Evolutionary conservation across 176 grass and related monocot genomes (phyloP), one percentile per base, ranked within the genome.

Genomic region (Paspalum notatum): DNA sequence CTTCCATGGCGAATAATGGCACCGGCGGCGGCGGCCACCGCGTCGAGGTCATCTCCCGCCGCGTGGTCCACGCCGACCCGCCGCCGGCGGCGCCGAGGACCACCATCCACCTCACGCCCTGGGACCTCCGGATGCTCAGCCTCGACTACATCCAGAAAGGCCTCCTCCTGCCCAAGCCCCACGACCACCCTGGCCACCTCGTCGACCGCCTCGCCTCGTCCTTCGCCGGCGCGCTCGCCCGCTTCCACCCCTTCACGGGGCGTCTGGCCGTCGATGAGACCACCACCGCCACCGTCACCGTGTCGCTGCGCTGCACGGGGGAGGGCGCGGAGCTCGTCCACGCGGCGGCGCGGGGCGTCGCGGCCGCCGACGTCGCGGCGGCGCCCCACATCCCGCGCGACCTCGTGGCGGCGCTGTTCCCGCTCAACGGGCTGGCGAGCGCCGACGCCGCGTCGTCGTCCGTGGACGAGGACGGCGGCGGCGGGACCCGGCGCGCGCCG

Each of bases 261-360:
- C 73, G 72, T 45, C 27, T 83, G 2, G 60, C 4, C 12, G 60
- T 38, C 60, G 11, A 22, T 8, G 60, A 63, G 60, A 20, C 44
- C 25, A 13, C 12, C 61, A 55, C 68, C 24, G 56, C n/a, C 3
- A 15, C 60, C 40, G 47, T 4, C 44, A 50, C 32, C 20, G 51
- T 46, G 9, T 82, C 18, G 8, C 58, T 78, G 10, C 57, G 55
- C 11, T 70, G 71, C 61, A 37, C 43, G 46, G 80, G 52, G 16
- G 38, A 48, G 41, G 86, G 80, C 9, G 63, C 80, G 22, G 71
- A 83, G 65, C 83, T 88, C 24, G 62, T 79, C 65, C 86, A 88
- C 48, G 73, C 80, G 9, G 26, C 25, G 16, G 86, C 80, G 2
- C 57, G 74, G 4, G 62, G 41, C 3, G 81, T 83, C 18, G 52